Evolutionary conservation across 2,329 filamentous ascomycete species (phyloP).

Genomic region (Oidium heveae): DNA sequence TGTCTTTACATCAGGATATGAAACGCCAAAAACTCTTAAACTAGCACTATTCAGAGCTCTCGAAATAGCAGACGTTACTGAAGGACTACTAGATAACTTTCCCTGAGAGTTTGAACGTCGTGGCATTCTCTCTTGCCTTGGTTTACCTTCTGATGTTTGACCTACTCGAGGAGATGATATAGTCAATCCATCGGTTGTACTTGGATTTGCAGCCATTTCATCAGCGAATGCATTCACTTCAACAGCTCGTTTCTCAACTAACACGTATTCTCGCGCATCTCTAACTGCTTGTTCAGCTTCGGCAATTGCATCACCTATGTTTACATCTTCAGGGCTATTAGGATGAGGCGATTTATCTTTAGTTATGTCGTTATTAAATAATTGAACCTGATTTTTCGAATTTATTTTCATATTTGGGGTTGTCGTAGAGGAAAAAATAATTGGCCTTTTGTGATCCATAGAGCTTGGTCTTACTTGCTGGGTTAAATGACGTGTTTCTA

Average conservation of each 20-base stretch:
- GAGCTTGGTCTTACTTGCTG: slow-evolving; percentile 4
- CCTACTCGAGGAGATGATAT: slow-evolving; percentile 44
- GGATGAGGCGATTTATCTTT: slow-evolving; percentile 5
- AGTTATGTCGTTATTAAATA: slow-evolving; percentile 3
- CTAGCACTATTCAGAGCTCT: slow-evolving; percentile 92
- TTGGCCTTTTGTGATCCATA: slow-evolving; percentile 8
- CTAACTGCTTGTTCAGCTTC: slow-evolving; percentile 45
- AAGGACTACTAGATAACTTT: slow-evolving; percentile 36
- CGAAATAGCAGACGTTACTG: slow-evolving; percentile 72
- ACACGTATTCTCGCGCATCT: slow-evolving; percentile 80
- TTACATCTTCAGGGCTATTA: slow-evolving; percentile 3
- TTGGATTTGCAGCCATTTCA: slow-evolving; percentile 63
- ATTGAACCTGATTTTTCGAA: slow-evolving; percentile 12
- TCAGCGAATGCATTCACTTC: slow-evolving; percentile 96
- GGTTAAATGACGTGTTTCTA: slow-evolving; percentile 6
- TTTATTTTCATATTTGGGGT: slow-evolving; percentile 13
- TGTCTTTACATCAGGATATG: slow-evolving; percentile 31
- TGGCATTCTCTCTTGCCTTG: slow-evolving; percentile 32
- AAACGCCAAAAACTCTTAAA: slow-evolving; percentile 44
- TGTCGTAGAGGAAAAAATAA: slow-evolving; percentile 7
- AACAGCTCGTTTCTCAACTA: slow-evolving; percentile 84
- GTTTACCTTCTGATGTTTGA: slow-evolving; percentile 43
- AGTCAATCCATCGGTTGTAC: slow-evolving; percentile 37
- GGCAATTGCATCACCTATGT: slow-evolving; percentile 32
- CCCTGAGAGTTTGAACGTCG: slow-evolving; percentile 63